Base-by-base conservation (phyloP, 2,329 filamentous ascomycete genomes). In the Fusarium odoratissimum region DNA sequence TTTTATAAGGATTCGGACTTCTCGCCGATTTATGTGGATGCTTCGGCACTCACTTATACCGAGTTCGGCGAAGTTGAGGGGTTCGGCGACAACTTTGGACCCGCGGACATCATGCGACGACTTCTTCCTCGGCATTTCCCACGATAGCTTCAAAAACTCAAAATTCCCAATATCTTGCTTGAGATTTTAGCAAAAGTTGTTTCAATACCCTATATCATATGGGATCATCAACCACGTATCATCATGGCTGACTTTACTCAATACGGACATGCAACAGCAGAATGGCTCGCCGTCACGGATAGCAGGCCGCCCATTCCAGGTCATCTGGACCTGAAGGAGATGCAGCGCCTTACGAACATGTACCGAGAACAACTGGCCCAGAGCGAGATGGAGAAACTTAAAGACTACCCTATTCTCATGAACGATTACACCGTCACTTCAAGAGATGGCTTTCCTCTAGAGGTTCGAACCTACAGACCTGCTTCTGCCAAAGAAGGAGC, bases 211-310 rank as follows among this genome's bases (percentile, higher is more conserved):
- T 25, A 25, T 25, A 25, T 25, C 25, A 25, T 25, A 25, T 25
- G 25, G 25, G 25, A 25, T 25, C 25, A 25, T 25, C 25, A 25
- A 25, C 25, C 25, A 25, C 25, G 6, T 25, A 25, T 25, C 4
- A 28, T 7, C 33, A 77, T 77, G 76, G 75, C 68, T 25, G 76
- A 78, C 40, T 77, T 76, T n/a, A 80, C 84, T 1, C 62, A 77
- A 63, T 87, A 85, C 63, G 83, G 81, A 28, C 78, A 77, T 4
- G 79, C 82, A 10, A 84, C 82, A 61, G 76, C 80, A 6, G 85
- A 86, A 75, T 87, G 86, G 86, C 67, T 82, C 5, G 83, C 80
- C 0, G 81, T 83, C 41, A 56, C 56, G 9, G 68, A 67, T 10
- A 48, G 72, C 3, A 62, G 73, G 0, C 67, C 75, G 0, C 49